These are phyloP conservation scores for Microcera coccophila DNA, from an alignment of 2,329 filamentous ascomycete genomes.

Conservation along the genomic window DNA sequence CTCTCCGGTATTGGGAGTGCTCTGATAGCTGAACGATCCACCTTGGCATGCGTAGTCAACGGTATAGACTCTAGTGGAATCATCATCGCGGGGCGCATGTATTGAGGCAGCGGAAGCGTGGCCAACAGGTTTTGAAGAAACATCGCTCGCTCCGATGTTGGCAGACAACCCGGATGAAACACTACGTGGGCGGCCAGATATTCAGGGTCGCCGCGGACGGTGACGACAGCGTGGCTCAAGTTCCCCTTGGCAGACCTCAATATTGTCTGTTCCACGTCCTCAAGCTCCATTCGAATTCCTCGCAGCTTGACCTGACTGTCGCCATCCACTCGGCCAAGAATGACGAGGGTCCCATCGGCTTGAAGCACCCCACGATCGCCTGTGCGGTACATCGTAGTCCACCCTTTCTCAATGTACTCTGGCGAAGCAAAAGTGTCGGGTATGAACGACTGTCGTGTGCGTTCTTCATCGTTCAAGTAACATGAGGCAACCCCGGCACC, in stretches of 20 bases:
- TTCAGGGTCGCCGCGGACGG: not conserved
- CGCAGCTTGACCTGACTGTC: conserved; percentile 46
- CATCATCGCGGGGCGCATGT: conserved; percentile 32
- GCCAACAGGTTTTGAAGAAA: not conserved
- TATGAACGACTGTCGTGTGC: conserved; percentile 3
- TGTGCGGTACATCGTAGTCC: conserved; percentile 11
- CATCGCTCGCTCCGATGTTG: not conserved
- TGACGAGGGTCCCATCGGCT: conserved; percentile 31
- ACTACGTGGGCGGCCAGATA: conserved; percentile 30
- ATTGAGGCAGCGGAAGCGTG: conserved; percentile 28
- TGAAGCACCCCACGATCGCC: conserved; percentile 19
- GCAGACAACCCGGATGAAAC: conserved; percentile 7
- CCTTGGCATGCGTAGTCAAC: conserved; percentile 27
- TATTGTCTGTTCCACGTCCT: not conserved
- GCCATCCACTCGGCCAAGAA: conserved; percentile 37
- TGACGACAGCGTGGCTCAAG: not conserved
- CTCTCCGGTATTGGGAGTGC: conserved; percentile 23
- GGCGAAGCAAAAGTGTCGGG: not conserved
- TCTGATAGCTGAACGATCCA: conserved; percentile 26
- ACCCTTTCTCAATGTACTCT: not conserved
- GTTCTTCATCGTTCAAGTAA: conserved; percentile 34
- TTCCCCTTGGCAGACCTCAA: no score
- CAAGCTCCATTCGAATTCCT: conserved; percentile 25
- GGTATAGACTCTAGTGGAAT: conserved; percentile 29
- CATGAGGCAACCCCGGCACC: conserved; percentile 41